A percentile compares a stretch with the other conserved stretches of the same genome.
Evolutionary conservation across 2,329 filamentous ascomycete species (phyloP).

Genomic region (Phoma herbarum): DNA sequence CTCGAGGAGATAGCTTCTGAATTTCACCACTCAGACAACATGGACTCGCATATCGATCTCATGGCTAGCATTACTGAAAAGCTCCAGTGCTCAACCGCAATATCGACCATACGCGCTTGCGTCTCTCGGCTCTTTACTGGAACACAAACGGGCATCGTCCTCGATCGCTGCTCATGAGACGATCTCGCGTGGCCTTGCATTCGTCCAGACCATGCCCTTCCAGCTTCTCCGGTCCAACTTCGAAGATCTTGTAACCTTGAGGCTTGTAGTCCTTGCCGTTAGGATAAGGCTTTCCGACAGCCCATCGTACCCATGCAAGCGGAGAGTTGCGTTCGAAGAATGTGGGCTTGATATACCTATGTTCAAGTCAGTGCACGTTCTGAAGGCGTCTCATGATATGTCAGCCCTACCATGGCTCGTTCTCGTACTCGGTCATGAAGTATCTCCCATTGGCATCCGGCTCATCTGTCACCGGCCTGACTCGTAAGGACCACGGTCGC

Average conservation of each 20-base stretch:
- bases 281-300: conserved; percentile 71
- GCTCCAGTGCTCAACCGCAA: not conserved
- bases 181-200: conserved; percentile 36
- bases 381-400: not conserved
- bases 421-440: conserved; percentile 28
- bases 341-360: conserved; percentile 38
- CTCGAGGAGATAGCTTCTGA: not conserved
- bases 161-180: conserved; percentile 34
- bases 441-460: conserved; percentile 57
- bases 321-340: conserved; percentile 31
- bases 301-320: conserved; percentile 51
- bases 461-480: conserved; percentile 52
- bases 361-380: conserved; percentile 1
- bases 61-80: not conserved
- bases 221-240: conserved; percentile 69
- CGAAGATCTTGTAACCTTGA: conserved; percentile 63
- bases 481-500: conserved; percentile 51
- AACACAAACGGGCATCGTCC: conserved; percentile 45
- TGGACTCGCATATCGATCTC: not conserved
- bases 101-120: not conserved
- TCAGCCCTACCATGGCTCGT: conserved; percentile 52
- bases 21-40: not conserved
- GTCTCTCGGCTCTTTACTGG: not conserved
- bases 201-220: conserved; percentile 56
- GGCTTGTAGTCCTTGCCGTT: conserved; percentile 63